Evolutionary conservation across 1,284 basidiomycete genomes (phyloP).

Genomic region (Sphaerobolus stellatus): DNA sequence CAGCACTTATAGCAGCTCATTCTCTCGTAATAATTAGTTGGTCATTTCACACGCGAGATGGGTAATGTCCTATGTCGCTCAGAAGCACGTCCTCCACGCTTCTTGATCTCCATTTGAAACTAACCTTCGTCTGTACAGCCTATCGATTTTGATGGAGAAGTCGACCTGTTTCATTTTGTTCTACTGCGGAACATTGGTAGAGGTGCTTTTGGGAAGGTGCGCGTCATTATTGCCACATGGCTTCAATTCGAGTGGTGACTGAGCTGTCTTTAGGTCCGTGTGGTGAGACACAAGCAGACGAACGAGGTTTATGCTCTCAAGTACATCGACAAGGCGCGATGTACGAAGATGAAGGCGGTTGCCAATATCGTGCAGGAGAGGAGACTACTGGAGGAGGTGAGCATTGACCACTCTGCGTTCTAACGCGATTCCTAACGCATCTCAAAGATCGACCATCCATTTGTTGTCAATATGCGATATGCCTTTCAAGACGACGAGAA

Average conservation of each 20-base stretch:
- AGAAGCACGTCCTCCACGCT: constrained; percentile 2
- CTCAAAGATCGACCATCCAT: constrained; percentile 86
- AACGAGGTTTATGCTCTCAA: constrained; percentile 95
- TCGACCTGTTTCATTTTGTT: constrained; percentile 95
- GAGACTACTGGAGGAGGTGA: constrained; percentile 68
- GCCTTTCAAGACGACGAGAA: constrained; percentile 98
- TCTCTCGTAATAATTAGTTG: background rate
- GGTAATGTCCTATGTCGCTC: constrained; percentile 3
- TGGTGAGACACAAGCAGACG: constrained; percentile 93
- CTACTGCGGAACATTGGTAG: constrained; percentile 92
- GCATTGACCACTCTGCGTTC: background rate
- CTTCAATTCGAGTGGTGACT: background rate
- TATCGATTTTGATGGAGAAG: constrained; percentile 91
- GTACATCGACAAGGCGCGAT: constrained; percentile 94
- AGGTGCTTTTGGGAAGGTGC: constrained; percentile 96
- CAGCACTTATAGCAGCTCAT: background rate
- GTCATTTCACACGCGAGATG: background rate
- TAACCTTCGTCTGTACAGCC: constrained; percentile 44
- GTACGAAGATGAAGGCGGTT: constrained; percentile 89
- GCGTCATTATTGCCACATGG: background rate
- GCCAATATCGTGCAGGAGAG: constrained; percentile 95
- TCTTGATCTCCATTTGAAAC: background rate
- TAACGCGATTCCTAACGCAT: background rate
- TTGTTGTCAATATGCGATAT: constrained; percentile 92
- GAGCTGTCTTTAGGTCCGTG: constrained; percentile 52